Conservation (phyloP, 2,329 filamentous ascomycete species). For the Neonectria punicea region DNA sequence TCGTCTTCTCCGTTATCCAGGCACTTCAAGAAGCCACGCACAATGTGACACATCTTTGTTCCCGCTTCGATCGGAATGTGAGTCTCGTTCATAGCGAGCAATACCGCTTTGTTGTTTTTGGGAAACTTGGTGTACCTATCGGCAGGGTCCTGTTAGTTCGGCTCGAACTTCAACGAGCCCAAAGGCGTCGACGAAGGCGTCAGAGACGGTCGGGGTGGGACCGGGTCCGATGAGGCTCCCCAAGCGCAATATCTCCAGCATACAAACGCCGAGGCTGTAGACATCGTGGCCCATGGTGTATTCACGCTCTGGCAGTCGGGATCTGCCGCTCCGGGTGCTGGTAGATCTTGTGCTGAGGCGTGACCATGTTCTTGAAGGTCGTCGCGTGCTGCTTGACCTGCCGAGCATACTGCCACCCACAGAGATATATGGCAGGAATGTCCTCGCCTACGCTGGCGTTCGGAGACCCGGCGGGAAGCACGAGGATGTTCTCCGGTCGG, state of each 20-base stretch:
- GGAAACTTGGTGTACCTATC: too few species aligned
- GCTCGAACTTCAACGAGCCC: too few species aligned
- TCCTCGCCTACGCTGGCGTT: background rate
- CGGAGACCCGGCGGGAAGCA: background rate
- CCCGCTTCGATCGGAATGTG: too few species aligned
- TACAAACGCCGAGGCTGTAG: background rate
- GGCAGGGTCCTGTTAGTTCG: too few species aligned
- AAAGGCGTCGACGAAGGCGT: too few species aligned
- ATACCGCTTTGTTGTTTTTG: too few species aligned
- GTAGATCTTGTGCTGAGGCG: background rate
- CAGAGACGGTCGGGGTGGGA: too few species aligned
- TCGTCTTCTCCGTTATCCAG: too few species aligned
- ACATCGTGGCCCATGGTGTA: background rate
- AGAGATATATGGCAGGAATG: background rate
- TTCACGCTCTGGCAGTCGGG: background rate
- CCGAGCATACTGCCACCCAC: background rate
- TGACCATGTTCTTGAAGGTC: background rate
- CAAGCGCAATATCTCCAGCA: background rate
- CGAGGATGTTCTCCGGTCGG: background rate
- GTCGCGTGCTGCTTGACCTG: background rate
- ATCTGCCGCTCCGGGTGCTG: background rate
- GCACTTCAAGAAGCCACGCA: too few species aligned
- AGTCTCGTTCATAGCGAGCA: too few species aligned
- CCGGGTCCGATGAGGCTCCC: background rate
- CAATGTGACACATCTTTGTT: too few species aligned